Percentiles rank a stretch among this genome's conserved stretches.
Evolutionary conservation across 139 green algal species (phyloP).

Genomic region (Dunaliella sp.): DNA sequence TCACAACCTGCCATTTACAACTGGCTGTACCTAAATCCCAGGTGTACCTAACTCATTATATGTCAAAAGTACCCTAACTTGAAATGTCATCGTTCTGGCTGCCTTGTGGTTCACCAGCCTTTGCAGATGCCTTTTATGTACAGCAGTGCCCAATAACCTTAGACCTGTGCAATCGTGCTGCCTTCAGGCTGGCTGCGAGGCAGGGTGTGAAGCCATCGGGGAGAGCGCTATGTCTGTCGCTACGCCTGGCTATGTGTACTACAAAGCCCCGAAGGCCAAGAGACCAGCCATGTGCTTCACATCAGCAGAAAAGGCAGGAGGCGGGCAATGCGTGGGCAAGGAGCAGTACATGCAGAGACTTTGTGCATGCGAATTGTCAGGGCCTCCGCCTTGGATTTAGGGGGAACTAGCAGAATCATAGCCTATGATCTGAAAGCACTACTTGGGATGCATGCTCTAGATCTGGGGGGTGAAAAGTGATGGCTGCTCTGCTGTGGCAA

Average conservation of each 20-base stretch:
- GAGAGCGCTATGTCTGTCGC: slow-evolving; percentile 2
- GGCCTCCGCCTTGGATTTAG: not conserved
- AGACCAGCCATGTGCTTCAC: slow-evolving; percentile 66
- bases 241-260: slow-evolving; percentile 56
- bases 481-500: too few species aligned
- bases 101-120: not conserved
- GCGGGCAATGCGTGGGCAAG: not conserved
- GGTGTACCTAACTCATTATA: not conserved
- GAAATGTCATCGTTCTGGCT: not conserved
- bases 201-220: slow-evolving; percentile 26
- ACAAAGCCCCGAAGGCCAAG: slow-evolving; percentile 57
- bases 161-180: not conserved
- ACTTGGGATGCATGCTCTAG: not conserved
- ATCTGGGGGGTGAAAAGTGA: too few species aligned
- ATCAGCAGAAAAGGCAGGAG: not conserved
- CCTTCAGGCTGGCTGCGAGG: slow-evolving; percentile 20
- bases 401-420: not conserved
- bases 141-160: not conserved
- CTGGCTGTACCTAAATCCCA: not conserved
- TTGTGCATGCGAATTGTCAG: slow-evolving; percentile 41
- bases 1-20: too few species aligned
- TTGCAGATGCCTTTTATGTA: not conserved
- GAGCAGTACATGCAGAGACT: slow-evolving; percentile 42
- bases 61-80: not conserved
- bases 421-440: not conserved